Base-by-base conservation (phyloP, 805 yeast species). In the Kluyveromyces siamensis region DNA sequence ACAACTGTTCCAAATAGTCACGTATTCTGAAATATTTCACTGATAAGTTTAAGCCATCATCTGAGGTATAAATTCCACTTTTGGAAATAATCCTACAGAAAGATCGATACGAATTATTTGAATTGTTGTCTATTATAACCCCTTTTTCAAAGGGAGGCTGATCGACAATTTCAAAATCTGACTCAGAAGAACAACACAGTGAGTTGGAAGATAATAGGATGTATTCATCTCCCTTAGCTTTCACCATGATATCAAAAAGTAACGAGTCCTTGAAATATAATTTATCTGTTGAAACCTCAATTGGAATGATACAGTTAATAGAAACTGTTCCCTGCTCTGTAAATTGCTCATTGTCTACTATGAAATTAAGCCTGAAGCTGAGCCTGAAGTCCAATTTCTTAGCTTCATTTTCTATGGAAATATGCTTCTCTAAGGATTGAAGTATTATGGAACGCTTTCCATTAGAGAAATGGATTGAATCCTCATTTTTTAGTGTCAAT, bases 231-330 rank as follows among this genome's bases (percentile, higher is more conserved):
- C 53, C 46, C 0, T 65, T 58, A 10, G 67, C 53, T 37, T 56
- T 59, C 10, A 65, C 45, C 14, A 59, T 47, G 41, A 63, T 63
- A 41, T 63, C 63, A 49, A 63, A 65, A 44, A 52, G 59, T 36
- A 63, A 59, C 4, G 52, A 40, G 30, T 58, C 61, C 21, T 48
- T 57, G 37, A 59, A 58, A 46, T 58, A 59, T 18, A 63, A 59
- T 41, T 65, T 68, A 46, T 64, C 68, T 8, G 64, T 65, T 7
- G 67, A 60, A 8, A 65, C 66, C 9, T 63, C 60, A 1, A 65
- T 47, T 3, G 67, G 65, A 9, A 64, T 49, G 39, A 52, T 51
- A 37, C 61, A 55, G 19, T 55, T 48, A 7, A 61, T 49, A 7
- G 40, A 27, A 6, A 53, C 37, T 5, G 38, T 16, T 30, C 52